Percentiles rank a stretch among this genome's conserved stretches.
These are phyloP conservation scores for Cicer bijugum DNA, from an alignment of 306 rosid genomes.

Conservation along the genomic window DNA sequence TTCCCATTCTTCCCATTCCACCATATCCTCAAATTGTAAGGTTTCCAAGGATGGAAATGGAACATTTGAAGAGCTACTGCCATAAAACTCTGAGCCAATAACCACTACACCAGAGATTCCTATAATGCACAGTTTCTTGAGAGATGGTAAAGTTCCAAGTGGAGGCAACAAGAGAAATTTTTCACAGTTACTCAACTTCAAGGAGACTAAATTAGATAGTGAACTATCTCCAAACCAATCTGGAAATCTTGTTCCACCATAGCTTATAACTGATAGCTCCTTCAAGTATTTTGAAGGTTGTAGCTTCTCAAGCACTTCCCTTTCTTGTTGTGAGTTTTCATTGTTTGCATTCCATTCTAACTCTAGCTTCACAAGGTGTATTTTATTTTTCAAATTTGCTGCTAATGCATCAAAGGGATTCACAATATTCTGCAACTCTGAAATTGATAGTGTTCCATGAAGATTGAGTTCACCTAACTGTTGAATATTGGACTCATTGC, in stretches of 20 bases:
- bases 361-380: not conserved
- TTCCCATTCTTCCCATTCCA: constrained; percentile 33
- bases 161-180: constrained; percentile 35
- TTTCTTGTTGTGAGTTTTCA: not conserved
- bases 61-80: not conserved
- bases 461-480: constrained; percentile 36
- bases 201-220: constrained; percentile 19
- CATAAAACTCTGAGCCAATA: constrained; percentile 29
- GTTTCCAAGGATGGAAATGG: not conserved
- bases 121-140: not conserved
- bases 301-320: constrained; percentile 41
- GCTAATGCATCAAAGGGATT: constrained; percentile 10
- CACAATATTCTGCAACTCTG: constrained; percentile 16
- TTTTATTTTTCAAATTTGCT: constrained; percentile 2
- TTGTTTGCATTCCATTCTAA: constrained; percentile 11
- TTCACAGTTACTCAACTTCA: constrained; percentile 1
- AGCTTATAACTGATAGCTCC: not conserved
- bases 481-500: not conserved
- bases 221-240: constrained; percentile 43
- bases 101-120: not conserved
- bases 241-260: constrained; percentile 33
- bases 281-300: constrained; percentile 36
- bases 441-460: not conserved
- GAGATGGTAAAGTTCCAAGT: constrained; percentile 23
- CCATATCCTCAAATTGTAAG: not conserved